Base-by-base conservation (phyloP, 441 rosid species). In the Adansonia gregorii region DNA sequence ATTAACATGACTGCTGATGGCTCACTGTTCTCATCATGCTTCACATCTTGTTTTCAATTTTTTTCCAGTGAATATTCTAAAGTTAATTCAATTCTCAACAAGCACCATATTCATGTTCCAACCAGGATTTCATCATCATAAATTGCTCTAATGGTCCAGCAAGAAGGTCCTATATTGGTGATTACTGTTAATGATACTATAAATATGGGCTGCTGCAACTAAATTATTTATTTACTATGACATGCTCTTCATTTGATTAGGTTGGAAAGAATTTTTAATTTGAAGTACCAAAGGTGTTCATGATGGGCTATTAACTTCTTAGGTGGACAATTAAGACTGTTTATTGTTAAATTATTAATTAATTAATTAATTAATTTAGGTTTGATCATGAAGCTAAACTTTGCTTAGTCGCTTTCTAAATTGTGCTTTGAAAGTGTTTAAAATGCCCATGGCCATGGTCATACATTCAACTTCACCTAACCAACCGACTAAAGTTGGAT, bases 401-500 rank as follows among this genome's bases (percentile, higher is more conserved):
- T 69, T 69, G 73, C 14, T 69, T 49, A 49, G 59, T 69, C 10
- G 1, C 73, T 6, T 69, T 49, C 73, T 27, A 7, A 24, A 49
- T 69, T 22, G 59, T 27, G 41, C 10, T 12, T 9, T 5, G 11
- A 31, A 52, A 69, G 73, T 49, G 56, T 60, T 60, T 4, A 22
- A 24, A 20, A 45, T 66, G 73, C 4, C 39, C 17, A 69, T 69
- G 35, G 35, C 35, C 35, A 31, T 31, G 35, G 35, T 31, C 35
- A 31, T 31, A 41, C 19, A 22, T 59, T 41, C 67, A 20, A 59
- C 76, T 56, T 73, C 60, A 73, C 76, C 66, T 56, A 73, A 73
- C 56, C 24, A 59, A 45, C 65, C 76, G 66, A 60, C 67, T 20
- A 73, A 41, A 19, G 11, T 14, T 58, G 22, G 76, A 73, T 43